phyloP scores from a whole-genome alignment of 2,329 filamentous ascomycete genomes.

The Fusarium subtropicale region DNA sequence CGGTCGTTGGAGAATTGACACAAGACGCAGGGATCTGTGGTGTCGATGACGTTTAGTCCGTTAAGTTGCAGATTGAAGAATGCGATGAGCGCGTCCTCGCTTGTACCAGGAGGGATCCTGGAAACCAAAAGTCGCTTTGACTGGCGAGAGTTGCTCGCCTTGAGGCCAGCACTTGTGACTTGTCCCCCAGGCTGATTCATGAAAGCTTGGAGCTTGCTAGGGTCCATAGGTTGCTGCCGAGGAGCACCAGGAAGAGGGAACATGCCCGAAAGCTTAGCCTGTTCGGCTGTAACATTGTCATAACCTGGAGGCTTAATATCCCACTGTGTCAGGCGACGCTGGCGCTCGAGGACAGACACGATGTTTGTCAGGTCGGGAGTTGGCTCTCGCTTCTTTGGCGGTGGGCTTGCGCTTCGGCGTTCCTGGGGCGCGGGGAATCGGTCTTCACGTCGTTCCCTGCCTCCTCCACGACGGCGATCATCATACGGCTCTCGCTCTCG shows the following conservation, averaged over 20 bases:
- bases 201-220: slow-evolving; percentile 91
- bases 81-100: slow-evolving; percentile 78
- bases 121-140: slow-evolving; percentile 90
- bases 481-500: slow-evolving; percentile 67
- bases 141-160: slow-evolving; percentile 92
- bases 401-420: slow-evolving; percentile 81
- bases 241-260: slow-evolving; percentile 97
- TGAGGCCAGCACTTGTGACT: slow-evolving; percentile 80
- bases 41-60: slow-evolving; percentile 90
- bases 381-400: slow-evolving; percentile 90
- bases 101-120: slow-evolving; percentile 79
- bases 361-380: slow-evolving; percentile 94
- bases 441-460: slow-evolving; percentile 58
- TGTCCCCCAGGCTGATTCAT: slow-evolving; percentile 87
- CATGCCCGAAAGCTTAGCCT: slow-evolving; percentile 98
- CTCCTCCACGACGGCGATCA: slow-evolving; percentile 65
- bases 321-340: slow-evolving; percentile 96
- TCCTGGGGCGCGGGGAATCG: slow-evolving; percentile 58
- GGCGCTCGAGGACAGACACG: slow-evolving; percentile 83
- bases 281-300: slow-evolving; percentile 97
- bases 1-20: slow-evolving; percentile 84
- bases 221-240: slow-evolving; percentile 94
- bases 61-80: slow-evolving; percentile 99
- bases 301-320: slow-evolving; percentile 99
- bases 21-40: slow-evolving; percentile 84